Percentiles rank a stretch among this genome's conserved stretches.
These are phyloP conservation scores for Leucaena leucocephala DNA, from an alignment of 306 rosid genomes.

Conservation along the genomic window DNA sequence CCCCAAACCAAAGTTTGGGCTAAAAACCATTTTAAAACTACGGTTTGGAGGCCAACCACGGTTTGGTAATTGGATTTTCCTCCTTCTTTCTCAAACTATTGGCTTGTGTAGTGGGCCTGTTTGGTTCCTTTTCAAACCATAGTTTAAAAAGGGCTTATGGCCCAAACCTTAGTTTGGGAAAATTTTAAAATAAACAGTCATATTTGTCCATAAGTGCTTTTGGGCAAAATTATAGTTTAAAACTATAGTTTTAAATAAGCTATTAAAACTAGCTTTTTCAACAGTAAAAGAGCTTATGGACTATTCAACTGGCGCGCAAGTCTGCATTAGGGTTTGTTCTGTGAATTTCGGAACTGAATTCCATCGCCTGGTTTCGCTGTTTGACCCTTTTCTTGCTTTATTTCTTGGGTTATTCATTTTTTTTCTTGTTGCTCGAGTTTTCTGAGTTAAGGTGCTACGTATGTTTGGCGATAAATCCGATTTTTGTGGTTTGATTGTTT, in stretches of 20 bases:
- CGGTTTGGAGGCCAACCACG: no score
- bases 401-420: not conserved
- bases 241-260: no score
- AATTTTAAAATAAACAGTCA: no score
- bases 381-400: constrained; percentile 9
- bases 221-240: no score
- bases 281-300: no score
- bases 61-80: not conserved
- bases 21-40: no score
- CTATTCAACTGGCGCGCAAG: not conserved
- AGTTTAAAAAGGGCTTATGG: no score
- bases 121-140: no score
- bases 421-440: constrained; percentile 18
- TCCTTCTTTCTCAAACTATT: not conserved
- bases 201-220: no score
- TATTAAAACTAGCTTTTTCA: no score
- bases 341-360: constrained; percentile 20
- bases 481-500: constrained; percentile 1
- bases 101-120: not conserved
- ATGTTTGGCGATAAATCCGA: constrained; percentile 17
- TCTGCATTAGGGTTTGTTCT: constrained; percentile 39
- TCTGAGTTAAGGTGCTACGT: constrained; percentile 4
- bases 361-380: not conserved
- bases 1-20: no score
- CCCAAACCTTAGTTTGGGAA: no score